Conservation (phyloP, 352 stramenopile genomes). For the Phytophthora tubulina region DNA sequence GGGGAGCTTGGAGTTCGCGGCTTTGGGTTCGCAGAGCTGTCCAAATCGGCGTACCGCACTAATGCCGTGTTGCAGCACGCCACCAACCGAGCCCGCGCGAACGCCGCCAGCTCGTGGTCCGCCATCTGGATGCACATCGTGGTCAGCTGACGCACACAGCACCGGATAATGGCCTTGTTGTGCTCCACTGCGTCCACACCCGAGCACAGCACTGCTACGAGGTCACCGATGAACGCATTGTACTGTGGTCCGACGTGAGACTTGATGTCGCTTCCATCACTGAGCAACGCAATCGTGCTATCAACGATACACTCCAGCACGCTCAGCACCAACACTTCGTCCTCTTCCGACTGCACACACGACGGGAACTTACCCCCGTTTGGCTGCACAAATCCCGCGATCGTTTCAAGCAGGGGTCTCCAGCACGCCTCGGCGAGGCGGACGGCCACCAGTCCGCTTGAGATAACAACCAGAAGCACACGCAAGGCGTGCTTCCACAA, state of each 20-base stretch:
- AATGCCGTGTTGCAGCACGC: slow-evolving; percentile 68
- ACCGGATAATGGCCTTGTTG: slow-evolving; percentile 72
- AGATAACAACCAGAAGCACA: slow-evolving; percentile 79
- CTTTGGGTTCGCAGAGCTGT: slow-evolving; percentile 30
- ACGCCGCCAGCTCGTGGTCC: slow-evolving; percentile 54
- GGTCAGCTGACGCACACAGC: slow-evolving; percentile 80
- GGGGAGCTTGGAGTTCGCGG: slow-evolving; percentile 5
- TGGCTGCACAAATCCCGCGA: slow-evolving; percentile 69
- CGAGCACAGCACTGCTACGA: slow-evolving; percentile 69
- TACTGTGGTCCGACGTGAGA: slow-evolving; percentile 41
- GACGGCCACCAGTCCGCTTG: slow-evolving; percentile 69
- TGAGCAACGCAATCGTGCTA: slow-evolving; percentile 66
- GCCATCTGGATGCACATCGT: slow-evolving; percentile 76
- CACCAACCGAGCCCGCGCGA: slow-evolving; percentile 67
- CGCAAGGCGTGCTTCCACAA: slow-evolving; percentile 84
- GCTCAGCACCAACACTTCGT: slow-evolving; percentile 79
- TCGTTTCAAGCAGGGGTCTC: slow-evolving; percentile 68
- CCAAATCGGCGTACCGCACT: slow-evolving; percentile 52
- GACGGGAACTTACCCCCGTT: slow-evolving; percentile 60
- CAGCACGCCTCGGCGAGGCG: slow-evolving; percentile 59
- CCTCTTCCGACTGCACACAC: slow-evolving; percentile 77
- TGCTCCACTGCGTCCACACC: slow-evolving; percentile 63
- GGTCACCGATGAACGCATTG: slow-evolving; percentile 58
- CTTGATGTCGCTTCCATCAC: slow-evolving; percentile 44
- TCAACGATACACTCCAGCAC: slow-evolving; percentile 83